Evolutionary conservation across 225 moss, liverwort and hornwort species (phyloP).

Genomic region (Anthoceros angustus): DNA sequence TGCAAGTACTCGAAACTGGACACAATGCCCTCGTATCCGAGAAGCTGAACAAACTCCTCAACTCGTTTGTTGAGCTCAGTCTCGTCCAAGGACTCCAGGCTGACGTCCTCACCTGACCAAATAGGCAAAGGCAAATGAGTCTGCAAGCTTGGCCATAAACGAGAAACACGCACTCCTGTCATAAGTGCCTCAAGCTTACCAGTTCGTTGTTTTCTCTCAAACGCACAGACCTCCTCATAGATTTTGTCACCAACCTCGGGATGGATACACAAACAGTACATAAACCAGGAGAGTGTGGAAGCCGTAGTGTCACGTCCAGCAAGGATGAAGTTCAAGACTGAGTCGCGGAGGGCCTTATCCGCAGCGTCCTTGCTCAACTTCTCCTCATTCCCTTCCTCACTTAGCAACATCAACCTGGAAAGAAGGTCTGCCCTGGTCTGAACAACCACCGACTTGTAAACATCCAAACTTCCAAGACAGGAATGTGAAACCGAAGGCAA

Average conservation of each 20-base stretch:
- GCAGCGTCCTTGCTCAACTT: slow-evolving; percentile 6
- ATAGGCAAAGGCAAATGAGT: not conserved
- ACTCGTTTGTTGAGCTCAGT: slow-evolving; percentile 9
- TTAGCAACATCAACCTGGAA: slow-evolving; percentile 30
- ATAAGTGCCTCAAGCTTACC: too few relatives aligned
- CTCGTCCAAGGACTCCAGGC: not conserved
- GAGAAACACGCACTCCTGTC: not conserved
- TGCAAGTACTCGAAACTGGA: too few relatives aligned
- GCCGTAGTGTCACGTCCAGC: slow-evolving; percentile 43
- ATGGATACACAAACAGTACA: slow-evolving; percentile 23
- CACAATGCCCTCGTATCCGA: slow-evolving; percentile 19
- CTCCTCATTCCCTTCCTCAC: not conserved
- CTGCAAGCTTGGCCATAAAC: not conserved
- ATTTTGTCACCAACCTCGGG: slow-evolving; percentile 27
- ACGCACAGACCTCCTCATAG: slow-evolving; percentile 14
- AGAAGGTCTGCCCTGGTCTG: slow-evolving; percentile 23
- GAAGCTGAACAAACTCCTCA: slow-evolving; percentile 17
- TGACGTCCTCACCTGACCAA: slow-evolving; percentile 1
- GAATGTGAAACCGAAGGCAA: not conserved
- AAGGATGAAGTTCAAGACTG: slow-evolving; percentile 33
- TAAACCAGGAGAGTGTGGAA: slow-evolving; percentile 33
- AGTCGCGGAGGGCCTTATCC: slow-evolving; percentile 22
- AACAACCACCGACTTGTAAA: not conserved
- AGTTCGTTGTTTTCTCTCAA: slow-evolving; percentile 8
- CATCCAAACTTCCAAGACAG: not conserved